Evolutionary conservation across 1,284 basidiomycete species (phyloP).

Genomic region (Macrocybe sp.): DNA sequence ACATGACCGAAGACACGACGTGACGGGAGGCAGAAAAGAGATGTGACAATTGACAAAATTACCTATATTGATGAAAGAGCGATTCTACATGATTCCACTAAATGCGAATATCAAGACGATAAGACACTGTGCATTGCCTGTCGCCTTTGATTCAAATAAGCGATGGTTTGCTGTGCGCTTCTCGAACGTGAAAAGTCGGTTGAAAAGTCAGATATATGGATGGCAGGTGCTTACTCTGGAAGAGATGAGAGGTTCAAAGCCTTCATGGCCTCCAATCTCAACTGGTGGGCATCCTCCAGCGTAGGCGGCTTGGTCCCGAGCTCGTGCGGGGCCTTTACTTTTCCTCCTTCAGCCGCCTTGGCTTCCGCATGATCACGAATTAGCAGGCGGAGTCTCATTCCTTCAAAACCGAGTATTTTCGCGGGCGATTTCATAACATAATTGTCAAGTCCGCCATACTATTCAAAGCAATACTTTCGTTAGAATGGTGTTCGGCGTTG

Average conservation of each 20-base stretch:
- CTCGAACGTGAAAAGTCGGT: not conserved
- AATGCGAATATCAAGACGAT: too few species aligned
- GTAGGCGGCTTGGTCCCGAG: constrained; percentile 2
- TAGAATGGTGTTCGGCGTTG: not conserved
- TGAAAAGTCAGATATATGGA: too few species aligned
- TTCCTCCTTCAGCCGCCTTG: constrained; percentile 5
- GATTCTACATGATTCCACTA: too few species aligned
- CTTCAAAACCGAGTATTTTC: constrained; percentile 65
- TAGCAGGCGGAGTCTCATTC: constrained; percentile 64
- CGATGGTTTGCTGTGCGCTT: constrained; percentile 17
- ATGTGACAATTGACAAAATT: too few species aligned
- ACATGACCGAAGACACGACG: too few species aligned
- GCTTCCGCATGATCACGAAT: constrained; percentile 40
- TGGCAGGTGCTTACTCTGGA: constrained; percentile 21
- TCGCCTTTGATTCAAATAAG: constrained; percentile 4
- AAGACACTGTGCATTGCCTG: too few species aligned
- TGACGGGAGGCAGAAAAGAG: too few species aligned
- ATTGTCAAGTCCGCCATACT: constrained; percentile 78
- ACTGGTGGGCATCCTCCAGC: constrained; percentile 7
- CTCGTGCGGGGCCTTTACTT: not conserved
- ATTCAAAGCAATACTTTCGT: not conserved
- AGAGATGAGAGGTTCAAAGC: constrained; percentile 20
- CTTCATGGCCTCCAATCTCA: constrained; percentile 18
- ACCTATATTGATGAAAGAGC: too few species aligned
- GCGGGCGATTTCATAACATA: constrained; percentile 68